Conservation (phyloP, 139 green algal species). For the Chlamydomonas schloesseri region DNA sequence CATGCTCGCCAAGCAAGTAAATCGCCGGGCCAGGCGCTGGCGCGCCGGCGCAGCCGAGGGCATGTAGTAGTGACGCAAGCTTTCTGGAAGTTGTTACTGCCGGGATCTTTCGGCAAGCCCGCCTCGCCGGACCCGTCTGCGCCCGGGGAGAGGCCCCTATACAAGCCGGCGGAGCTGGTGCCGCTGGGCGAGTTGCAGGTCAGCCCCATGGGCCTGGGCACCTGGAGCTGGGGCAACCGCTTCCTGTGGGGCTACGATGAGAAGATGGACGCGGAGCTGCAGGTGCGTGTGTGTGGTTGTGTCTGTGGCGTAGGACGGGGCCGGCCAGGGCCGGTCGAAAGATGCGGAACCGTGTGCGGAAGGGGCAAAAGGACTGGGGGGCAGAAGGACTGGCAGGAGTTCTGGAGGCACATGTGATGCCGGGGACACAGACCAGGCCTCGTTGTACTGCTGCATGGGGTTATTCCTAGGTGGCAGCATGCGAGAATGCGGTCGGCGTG, state of each 20-base stretch:
- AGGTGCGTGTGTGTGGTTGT: constrained; percentile 48
- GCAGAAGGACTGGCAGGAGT: too few species aligned
- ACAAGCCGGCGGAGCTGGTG: constrained; percentile 36
- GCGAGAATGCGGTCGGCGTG: too few species aligned
- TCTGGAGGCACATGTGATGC: too few species aligned
- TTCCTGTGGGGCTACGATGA: constrained; percentile 94
- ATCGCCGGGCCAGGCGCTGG: too few species aligned
- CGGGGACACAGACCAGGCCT: too few species aligned
- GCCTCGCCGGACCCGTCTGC: background rate
- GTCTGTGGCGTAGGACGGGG: background rate
- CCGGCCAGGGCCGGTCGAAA: too few species aligned
- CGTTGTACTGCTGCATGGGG: too few species aligned
- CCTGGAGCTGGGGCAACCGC: constrained; percentile 84
- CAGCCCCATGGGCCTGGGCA: constrained; percentile 82
- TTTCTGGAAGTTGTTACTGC: constrained; percentile 34
- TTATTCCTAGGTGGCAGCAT: too few species aligned
- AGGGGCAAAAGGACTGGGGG: too few species aligned
- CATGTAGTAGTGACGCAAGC: background rate
- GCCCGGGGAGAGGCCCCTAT: constrained; percentile 10
- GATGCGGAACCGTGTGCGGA: too few species aligned
- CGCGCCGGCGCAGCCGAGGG: too few species aligned
- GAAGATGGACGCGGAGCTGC: constrained; percentile 89
- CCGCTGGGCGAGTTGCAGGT: constrained; percentile 30
- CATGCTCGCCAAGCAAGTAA: too few species aligned
- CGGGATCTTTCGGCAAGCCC: background rate